A percentile compares a stretch with the other conserved stretches of the same genome.
Conservation (phyloP, 2,329 filamentous ascomycete genomes). For the Talaromyces islandicus region DNA sequence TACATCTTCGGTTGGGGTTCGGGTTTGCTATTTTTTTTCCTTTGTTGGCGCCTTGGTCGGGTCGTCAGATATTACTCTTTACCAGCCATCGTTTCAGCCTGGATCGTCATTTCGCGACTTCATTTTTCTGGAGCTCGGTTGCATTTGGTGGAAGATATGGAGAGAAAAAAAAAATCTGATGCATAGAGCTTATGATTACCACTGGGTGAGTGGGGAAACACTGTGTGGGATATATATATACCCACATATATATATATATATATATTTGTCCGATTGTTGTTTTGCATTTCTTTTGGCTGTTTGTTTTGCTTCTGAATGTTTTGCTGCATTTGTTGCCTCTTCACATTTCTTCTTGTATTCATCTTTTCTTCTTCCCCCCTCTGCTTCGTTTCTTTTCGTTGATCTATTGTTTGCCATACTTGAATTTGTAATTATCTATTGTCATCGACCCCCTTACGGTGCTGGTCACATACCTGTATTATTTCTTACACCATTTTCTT, state of each 20-base stretch:
- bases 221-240: constrained; percentile 20
- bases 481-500: constrained; percentile 14
- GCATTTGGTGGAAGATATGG: background rate
- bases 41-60: constrained; percentile 11
- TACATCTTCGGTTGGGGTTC: constrained; percentile 5
- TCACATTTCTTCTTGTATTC: background rate
- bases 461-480: constrained; percentile 38
- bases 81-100: background rate
- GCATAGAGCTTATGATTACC: constrained; percentile 18
- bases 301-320: no score
- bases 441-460: constrained; percentile 19
- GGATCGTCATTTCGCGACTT: background rate
- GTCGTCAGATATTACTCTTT: constrained; percentile 3
- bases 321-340: background rate
- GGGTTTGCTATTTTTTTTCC: constrained; percentile 5
- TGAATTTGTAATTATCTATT: constrained; percentile 12
- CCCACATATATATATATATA: constrained; percentile 11
- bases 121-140: background rate
- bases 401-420: constrained; percentile 15
- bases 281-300: constrained; percentile 44
- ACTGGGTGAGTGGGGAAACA: constrained; percentile 15
- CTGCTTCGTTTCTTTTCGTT: constrained; percentile 19
- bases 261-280: constrained; percentile 8
- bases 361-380: constrained; percentile 24
- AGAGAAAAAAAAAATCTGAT: background rate